Evolutionary conservation across 2,329 filamentous ascomycete genomes (phyloP).

Genomic region (Leptodontidium sp.): DNA sequence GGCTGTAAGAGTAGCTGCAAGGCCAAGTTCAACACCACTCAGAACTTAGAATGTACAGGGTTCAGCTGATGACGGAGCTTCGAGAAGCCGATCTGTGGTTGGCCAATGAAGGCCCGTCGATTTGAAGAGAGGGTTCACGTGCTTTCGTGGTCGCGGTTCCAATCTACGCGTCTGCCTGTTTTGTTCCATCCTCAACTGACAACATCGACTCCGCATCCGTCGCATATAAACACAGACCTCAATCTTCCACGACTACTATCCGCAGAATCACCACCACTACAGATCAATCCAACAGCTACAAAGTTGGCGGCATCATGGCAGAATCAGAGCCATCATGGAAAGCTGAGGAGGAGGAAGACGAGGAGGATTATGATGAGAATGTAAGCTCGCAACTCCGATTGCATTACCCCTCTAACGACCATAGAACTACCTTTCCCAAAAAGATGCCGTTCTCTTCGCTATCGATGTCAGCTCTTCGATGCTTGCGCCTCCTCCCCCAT

Average conservation of each 20-base stretch:
- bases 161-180: constrained; percentile 32
- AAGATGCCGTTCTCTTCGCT: constrained; percentile 97
- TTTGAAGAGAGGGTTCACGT: constrained; percentile 26
- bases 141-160: constrained; percentile 3
- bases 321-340: constrained; percentile 32
- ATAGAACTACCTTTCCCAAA: constrained; percentile 87
- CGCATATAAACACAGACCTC: too few species aligned
- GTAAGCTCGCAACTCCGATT: constrained; percentile 48
- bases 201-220: not conserved
- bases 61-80: constrained; percentile 15
- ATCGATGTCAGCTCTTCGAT: constrained; percentile 93
- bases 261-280: not conserved
- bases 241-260: not conserved
- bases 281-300: not conserved
- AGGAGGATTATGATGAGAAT: constrained; percentile 72
- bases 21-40: not conserved
- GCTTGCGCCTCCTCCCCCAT: constrained; percentile 71
- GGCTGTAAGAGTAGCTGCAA: constrained; percentile 5
- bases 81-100: not conserved
- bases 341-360: constrained; percentile 70
- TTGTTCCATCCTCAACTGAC: not conserved
- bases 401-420: constrained; percentile 11
- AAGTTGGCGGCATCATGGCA: not conserved
- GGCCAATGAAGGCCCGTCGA: constrained; percentile 15
- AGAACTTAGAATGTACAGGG: constrained; percentile 23